Base-by-base conservation (phyloP, 768 basidiomycete genomes). In the Termitomyces sp. region DNA sequence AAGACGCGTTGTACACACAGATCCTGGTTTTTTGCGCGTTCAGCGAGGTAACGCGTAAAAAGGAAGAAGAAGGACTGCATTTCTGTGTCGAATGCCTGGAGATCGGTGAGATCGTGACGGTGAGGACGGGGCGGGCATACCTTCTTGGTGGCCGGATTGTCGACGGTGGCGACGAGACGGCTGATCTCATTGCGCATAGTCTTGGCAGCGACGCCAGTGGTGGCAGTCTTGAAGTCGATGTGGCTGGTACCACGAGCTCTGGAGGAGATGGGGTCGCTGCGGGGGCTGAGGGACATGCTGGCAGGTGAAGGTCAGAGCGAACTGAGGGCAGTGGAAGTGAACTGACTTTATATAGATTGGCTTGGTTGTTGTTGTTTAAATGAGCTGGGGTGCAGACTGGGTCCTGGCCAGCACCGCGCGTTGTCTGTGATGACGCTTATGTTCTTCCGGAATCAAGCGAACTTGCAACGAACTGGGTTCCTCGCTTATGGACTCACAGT, bases 171-270 rank as follows among this genome's bases (percentile, higher is more conserved):
- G 67, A 98, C 93, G 80, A 99, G 90, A 68, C 84, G 84, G 72
- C 89, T 89, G 75, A 99, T 88, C 78, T 98, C 97, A 70, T 98
- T 97, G 78, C 94, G 87, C 96, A 98, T 98, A 55, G 94, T 80
- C 78, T 97, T 98, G 63, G 91, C 89, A 28, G 91, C 89, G 62
- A 94, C 87, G 62, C 92, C 93, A 53, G 93, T 94, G 52, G 85
- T 95, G 61, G 96, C 96, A n/a, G 93, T 95, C 80, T 95, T 94
- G 85, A 96, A 96, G 75, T 98, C 90, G 77, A 91, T 86, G 71
- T 91, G 88, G 63, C 82, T 85, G 54, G 85, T 83, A 62, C 89
- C 89, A 57, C 89, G 84, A 54, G 81, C 82, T 60, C 89, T 86
- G 67, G 84, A 78, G 63, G 79, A 83, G 81, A 87, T 76, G 56